Evolutionary conservation across 2,329 filamentous ascomycete genomes (phyloP).

Genomic region (Beauveria sp.): DNA sequence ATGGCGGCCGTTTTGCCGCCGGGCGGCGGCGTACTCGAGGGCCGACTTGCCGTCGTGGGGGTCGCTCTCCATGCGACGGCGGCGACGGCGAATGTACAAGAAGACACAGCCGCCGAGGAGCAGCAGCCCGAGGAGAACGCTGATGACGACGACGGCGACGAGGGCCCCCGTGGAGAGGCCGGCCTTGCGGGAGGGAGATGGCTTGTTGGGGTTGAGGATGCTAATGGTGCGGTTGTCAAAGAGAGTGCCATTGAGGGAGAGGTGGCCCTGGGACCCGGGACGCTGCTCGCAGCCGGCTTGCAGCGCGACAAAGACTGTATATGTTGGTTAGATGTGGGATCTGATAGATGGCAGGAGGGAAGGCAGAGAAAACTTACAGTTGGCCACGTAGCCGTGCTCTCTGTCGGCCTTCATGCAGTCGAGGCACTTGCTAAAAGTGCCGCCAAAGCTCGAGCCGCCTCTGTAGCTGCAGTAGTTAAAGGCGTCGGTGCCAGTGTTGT

Average conservation of each 20-base stretch:
- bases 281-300: slow-evolving; percentile 43
- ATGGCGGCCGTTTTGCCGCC: slow-evolving; percentile 5
- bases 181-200: neutral
- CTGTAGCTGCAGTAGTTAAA: slow-evolving; percentile 36
- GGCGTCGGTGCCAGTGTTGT: slow-evolving; percentile 24
- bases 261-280: slow-evolving; percentile 27
- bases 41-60: neutral
- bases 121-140: slow-evolving; percentile 30
- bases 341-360: neutral
- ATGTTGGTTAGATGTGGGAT: neutral
- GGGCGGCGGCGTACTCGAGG: slow-evolving; percentile 10
- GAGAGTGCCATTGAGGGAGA: slow-evolving; percentile 38
- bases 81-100: slow-evolving; percentile 41
- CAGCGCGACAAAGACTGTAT: slow-evolving; percentile 42
- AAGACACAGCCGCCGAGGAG: slow-evolving; percentile 32
- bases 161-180: slow-evolving; percentile 19
- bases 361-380: slow-evolving; percentile 32
- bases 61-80: slow-evolving; percentile 18
- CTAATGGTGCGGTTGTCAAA: slow-evolving; percentile 25
- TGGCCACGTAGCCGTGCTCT: slow-evolving; percentile 37
- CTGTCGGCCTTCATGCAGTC: slow-evolving; percentile 38
- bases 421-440: slow-evolving; percentile 32
- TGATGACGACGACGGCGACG: slow-evolving; percentile 34
- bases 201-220: neutral
- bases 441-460: slow-evolving; percentile 25